A percentile compares a stretch with the other conserved stretches of the same genome.
phyloP scores from a whole-genome alignment of 2,329 filamentous ascomycete genomes.

The Dendrostoma leiphaemia region DNA sequence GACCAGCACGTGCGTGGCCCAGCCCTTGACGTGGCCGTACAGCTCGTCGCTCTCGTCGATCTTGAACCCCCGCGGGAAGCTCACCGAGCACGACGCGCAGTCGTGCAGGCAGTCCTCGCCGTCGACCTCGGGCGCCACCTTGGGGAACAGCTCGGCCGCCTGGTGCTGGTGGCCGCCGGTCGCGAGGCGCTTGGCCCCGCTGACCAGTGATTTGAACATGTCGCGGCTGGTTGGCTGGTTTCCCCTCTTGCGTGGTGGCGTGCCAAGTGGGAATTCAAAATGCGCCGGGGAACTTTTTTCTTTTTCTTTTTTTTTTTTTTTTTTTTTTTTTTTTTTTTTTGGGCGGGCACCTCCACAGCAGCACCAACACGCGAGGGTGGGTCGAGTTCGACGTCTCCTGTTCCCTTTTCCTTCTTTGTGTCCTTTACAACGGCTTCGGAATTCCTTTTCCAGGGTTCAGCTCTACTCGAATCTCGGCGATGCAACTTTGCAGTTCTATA shows the following conservation, averaged over 20 bases:
- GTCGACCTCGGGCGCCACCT: constrained; percentile 72
- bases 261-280: too few species aligned
- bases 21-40: constrained; percentile 83
- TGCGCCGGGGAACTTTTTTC: too few species aligned
- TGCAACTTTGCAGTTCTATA: too few species aligned
- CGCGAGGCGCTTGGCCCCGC: constrained; percentile 34
- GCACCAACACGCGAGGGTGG: too few species aligned
- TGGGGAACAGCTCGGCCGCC: constrained; percentile 62
- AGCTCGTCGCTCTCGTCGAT: constrained; percentile 76
- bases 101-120: constrained; percentile 88
- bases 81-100: constrained; percentile 76
- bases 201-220: constrained; percentile 37
- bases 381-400: too few species aligned
- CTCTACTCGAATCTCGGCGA: too few species aligned
- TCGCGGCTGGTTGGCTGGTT: background rate
- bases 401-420: too few species aligned
- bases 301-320: background rate
- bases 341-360: too few species aligned
- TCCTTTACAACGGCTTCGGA: too few species aligned
- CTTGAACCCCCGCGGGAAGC: constrained; percentile 70
- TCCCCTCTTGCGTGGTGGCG: too few species aligned
- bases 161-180: constrained; percentile 26
- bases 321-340: background rate
- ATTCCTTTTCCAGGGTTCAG: too few species aligned
- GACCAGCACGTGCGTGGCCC: constrained; percentile 85